Conservation (phyloP, 257 asterid genomes). For the Rehmannia glutinosa region DNA sequence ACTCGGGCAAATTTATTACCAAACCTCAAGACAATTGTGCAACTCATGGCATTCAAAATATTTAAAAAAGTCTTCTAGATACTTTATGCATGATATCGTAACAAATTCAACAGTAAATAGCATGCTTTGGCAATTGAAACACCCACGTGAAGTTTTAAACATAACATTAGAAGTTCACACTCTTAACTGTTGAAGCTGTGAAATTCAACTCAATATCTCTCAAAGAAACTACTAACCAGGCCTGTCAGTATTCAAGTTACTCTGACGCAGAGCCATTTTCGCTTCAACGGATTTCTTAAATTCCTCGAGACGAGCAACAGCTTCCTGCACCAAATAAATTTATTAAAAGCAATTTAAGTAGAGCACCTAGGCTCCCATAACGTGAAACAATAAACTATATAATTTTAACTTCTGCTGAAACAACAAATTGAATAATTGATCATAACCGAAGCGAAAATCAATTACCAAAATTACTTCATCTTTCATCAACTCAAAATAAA, state of each 20-base stretch:
- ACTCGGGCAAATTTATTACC: neutral
- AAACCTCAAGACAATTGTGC: neutral
- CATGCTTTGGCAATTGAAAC: constrained; percentile 1
- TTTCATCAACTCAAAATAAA: neutral
- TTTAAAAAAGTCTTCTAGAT: neutral
- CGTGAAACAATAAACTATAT: neutral
- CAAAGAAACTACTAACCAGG: constrained; percentile 58
- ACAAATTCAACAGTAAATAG: neutral
- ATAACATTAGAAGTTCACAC: neutral
- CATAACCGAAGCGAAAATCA: neutral
- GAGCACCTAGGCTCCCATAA: neutral
- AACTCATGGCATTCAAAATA: neutral
- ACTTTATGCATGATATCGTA: neutral
- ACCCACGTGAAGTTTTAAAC: neutral
- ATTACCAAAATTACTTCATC: constrained; percentile 5
- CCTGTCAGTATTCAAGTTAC: constrained; percentile 83
- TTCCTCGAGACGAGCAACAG: constrained; percentile 89
- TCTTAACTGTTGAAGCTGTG: neutral
- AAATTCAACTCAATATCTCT: constrained; percentile 4
- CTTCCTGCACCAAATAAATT: constrained; percentile 59
- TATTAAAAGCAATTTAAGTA: neutral
- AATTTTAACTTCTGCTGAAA: neutral
- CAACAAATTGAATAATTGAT: neutral
- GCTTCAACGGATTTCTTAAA: constrained; percentile 82
- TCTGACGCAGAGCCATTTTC: constrained; percentile 67